A percentile compares a stretch with the other conserved stretches of the same genome.
Conservation (phyloP, 768 basidiomycete species). For the Leccinum uliginosum region DNA sequence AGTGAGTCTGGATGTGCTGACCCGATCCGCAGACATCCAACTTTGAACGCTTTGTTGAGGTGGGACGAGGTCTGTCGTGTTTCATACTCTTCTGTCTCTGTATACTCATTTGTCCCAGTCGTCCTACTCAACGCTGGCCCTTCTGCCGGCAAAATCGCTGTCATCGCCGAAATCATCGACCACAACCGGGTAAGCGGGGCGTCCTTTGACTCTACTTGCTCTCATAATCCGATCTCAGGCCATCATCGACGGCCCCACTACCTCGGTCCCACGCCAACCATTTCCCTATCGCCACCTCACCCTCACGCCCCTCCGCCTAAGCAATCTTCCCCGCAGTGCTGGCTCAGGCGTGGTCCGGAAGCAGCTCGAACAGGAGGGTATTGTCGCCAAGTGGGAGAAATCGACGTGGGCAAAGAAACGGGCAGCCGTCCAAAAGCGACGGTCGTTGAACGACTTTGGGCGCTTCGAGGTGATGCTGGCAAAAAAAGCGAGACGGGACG, state of each 20-base stretch:
- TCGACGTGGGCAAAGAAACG: slow-evolving; percentile 88
- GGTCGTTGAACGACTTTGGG: slow-evolving; percentile 83
- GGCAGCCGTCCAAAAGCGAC: slow-evolving; percentile 65
- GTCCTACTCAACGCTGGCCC: slow-evolving; percentile 93
- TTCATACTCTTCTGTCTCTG: neutral
- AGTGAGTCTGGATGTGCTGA: slow-evolving; percentile 15
- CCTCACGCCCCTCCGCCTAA: slow-evolving; percentile 82
- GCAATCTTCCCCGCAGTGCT: slow-evolving; percentile 82
- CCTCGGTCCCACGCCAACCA: slow-evolving; percentile 87
- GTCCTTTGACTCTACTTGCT: neutral
- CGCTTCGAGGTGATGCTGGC: slow-evolving; percentile 84
- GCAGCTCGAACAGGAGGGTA: slow-evolving; percentile 79
- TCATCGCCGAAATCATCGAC: slow-evolving; percentile 97
- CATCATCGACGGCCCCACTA: slow-evolving; percentile 90
- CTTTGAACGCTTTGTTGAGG: slow-evolving; percentile 97
- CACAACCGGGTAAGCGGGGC: slow-evolving; percentile 79
- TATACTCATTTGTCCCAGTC: slow-evolving; percentile 37
- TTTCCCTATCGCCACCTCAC: slow-evolving; percentile 90
- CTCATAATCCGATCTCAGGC: slow-evolving; percentile 49
- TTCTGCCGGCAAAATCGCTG: slow-evolving; percentile 82
- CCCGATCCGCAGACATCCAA: slow-evolving; percentile 58
- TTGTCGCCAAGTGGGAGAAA: slow-evolving; percentile 84
- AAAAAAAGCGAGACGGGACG: slow-evolving; percentile 84
- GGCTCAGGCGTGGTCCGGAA: slow-evolving; percentile 81
- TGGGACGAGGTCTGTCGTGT: slow-evolving; percentile 71